Evolutionary conservation across 148 eudicot species (phyloP), one percentile per base, ranked within the genome.

Genomic region (Nepenthes mirabilis): DNA sequence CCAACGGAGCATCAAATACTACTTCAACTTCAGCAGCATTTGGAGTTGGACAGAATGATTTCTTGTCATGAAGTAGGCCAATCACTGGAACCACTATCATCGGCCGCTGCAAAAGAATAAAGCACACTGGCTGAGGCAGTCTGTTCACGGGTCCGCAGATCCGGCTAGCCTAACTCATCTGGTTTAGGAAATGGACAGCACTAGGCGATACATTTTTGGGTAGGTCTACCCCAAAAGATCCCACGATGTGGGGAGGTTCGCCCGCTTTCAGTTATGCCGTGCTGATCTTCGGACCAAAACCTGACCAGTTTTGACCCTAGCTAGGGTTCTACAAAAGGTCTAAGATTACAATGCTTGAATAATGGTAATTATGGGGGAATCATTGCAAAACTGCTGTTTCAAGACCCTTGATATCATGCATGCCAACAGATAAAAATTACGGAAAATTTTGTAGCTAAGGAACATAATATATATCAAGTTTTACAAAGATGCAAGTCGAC

Each of bases 1-100:
- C 91, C 80, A 91, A 75, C 32, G 97, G 97, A 50, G 86, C 93
- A 65, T 91, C 95, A 66, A 91, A 91, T 32, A 91, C 73, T 45
- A 74, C 72, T 64, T 91, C 97, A 23, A 91, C 97, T 68, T 91
- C 97, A 4, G 70, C 87, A 52, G 66, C 61, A 65, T 88, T 81
- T 47, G 75, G 93, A 63, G 65, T 54, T 13, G 93, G 90, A 36
- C 65, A 75, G 68, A 87, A 91, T 48, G 78, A 82, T 14, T 69
- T 70, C 61, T 62, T 83, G 58, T 80, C 72, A 55, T 80, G 64
- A n/a, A 91, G 72, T 55, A 83, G 68, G 69, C 85, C 83, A 35
- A 83, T 74, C 8, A 83, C 89, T 23, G 89, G 89, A 64, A 79
- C 62, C 60, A 83, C 89, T 65, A 72, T 65, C 60, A 83, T 74